Evolutionary conservation across 176 grass and related monocot genomes (phyloP).

Genomic region (Aegilops sharonensis): DNA sequence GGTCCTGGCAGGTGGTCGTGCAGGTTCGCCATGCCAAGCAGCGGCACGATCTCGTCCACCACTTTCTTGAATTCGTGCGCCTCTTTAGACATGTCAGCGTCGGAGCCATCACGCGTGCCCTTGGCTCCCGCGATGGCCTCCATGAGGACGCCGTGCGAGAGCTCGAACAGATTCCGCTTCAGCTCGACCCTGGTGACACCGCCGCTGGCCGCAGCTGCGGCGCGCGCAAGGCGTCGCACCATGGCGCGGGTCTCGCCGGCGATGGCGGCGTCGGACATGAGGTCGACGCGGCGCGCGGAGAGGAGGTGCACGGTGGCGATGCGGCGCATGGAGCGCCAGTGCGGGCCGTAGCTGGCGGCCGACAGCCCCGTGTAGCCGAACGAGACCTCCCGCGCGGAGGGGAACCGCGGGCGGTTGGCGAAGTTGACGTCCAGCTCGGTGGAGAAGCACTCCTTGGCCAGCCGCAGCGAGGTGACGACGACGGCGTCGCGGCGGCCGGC

Average conservation of each 20-base stretch:
- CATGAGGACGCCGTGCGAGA: neutral
- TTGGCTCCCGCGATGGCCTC: neutral
- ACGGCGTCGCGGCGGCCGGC: neutral
- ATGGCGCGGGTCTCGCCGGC: neutral
- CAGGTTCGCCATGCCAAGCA: constrained; percentile 10
- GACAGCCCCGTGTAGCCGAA: neutral
- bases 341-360: neutral
- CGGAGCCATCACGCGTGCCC: neutral
- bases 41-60: constrained; percentile 37
- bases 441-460: neutral
- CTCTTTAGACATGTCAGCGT: neutral
- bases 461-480: neutral
- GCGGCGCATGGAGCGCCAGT: neutral
- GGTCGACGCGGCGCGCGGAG: neutral
- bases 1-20: constrained; percentile 39
- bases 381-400: neutral
- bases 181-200: neutral
- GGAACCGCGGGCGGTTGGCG: neutral
- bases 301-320: neutral
- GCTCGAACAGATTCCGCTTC: neutral
- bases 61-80: constrained; percentile 30
- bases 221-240: neutral
- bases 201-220: neutral
- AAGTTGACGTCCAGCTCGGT: neutral
- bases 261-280: neutral